phyloP scores from a whole-genome alignment of 2,329 filamentous ascomycete genomes.

The Pseudophaeomoniella oleicola region DNA sequence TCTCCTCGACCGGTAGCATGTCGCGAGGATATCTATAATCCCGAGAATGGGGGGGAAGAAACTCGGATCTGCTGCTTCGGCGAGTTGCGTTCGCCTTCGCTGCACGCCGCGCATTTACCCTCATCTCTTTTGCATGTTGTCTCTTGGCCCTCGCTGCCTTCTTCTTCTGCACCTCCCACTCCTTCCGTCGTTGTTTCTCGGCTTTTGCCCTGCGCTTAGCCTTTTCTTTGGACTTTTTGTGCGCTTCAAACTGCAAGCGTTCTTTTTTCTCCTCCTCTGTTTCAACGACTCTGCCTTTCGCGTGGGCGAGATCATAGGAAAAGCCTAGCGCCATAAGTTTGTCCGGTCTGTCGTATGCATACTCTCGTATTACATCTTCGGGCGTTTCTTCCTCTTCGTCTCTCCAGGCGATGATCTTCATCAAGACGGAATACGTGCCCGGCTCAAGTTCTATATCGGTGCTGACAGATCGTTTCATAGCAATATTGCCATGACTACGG shows the following conservation, averaged over 20 bases:
- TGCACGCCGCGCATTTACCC: slow-evolving; percentile 9
- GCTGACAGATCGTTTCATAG: slow-evolving; percentile 60
- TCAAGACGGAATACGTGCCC: slow-evolving; percentile 59
- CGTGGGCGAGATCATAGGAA: slow-evolving; percentile 30
- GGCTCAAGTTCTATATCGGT: slow-evolving; percentile 61
- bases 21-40: too few relatives aligned
- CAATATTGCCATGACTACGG: slow-evolving; percentile 39
- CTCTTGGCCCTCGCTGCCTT: slow-evolving; percentile 16
- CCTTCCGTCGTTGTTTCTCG: slow-evolving; percentile 23
- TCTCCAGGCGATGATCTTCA: slow-evolving; percentile 60
- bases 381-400: slow-evolving; percentile 34
- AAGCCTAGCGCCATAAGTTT: slow-evolving; percentile 46
- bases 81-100: slow-evolving; percentile 4
- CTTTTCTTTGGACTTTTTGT: slow-evolving; percentile 17
- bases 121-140: slow-evolving; percentile 11
- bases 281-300: slow-evolving; percentile 23
- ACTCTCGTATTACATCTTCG: slow-evolving; percentile 22
- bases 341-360: background rate
- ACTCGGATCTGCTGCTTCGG: too few relatives aligned
- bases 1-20: too few relatives aligned
- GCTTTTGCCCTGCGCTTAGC: slow-evolving; percentile 22
- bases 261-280: slow-evolving; percentile 18
- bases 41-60: too few relatives aligned
- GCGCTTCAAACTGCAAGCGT: slow-evolving; percentile 21
- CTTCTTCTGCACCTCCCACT: slow-evolving; percentile 25